These are phyloP conservation scores for Hippophae tibetana DNA, from an alignment of 306 rosid genomes.

Conservation along the genomic window DNA sequence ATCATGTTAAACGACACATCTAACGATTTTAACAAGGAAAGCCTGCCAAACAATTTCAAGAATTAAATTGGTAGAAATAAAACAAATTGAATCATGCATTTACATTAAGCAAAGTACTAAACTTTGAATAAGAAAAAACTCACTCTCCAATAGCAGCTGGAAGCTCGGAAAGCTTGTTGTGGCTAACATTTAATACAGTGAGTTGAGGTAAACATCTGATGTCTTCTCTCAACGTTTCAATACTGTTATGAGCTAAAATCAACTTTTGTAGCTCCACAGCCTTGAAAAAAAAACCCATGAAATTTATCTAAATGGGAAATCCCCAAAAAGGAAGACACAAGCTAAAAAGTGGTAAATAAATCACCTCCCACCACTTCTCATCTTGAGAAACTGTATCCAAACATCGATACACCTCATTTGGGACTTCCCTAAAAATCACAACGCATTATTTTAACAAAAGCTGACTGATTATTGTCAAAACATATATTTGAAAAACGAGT, in stretches of 20 bases:
- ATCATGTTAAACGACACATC: conserved; percentile 70
- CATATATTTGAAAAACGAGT: background rate
- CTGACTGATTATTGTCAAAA: no score
- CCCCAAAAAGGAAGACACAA: background rate
- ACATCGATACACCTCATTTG: conserved; percentile 70
- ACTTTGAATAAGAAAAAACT: conserved; percentile 20
- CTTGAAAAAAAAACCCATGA: conserved; percentile 26
- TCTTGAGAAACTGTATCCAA: conserved; percentile 48
- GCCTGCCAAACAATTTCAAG: conserved; percentile 33
- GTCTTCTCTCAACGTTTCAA: conserved; percentile 56
- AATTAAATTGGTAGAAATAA: background rate
- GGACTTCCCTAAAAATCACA: conserved; percentile 45
- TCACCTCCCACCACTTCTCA: conserved; percentile 98
- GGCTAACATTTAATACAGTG: conserved; percentile 67
- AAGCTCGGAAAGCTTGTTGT: conserved; percentile 62
- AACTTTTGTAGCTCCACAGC: conserved; percentile 89
- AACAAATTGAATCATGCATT: background rate
- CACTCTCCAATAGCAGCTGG: conserved; percentile 93
- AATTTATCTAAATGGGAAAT: background rate
- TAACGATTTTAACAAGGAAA: conserved; percentile 54
- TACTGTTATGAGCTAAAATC: conserved; percentile 73
- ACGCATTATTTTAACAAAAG: background rate
- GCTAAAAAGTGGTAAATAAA: background rate
- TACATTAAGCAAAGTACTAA: background rate
- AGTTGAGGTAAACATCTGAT: conserved; percentile 54